Base-by-base conservation (phyloP, 1,139 yeast species). In the Nadsonia commutata region DNA sequence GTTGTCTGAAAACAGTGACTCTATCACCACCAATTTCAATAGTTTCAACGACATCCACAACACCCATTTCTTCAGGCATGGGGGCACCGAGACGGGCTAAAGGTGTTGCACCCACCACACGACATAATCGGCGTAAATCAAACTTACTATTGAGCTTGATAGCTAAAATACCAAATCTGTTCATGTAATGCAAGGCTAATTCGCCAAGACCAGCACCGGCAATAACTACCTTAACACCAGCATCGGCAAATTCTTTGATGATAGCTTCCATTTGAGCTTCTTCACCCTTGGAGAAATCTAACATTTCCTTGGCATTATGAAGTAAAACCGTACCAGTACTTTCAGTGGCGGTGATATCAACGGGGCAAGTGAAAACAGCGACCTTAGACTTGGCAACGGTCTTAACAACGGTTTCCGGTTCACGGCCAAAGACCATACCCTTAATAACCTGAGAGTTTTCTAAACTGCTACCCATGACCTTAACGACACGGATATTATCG, bases 361-460 rank as follows among this genome's bases (percentile, higher is more conserved):
- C 77, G 23, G 97, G 96, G 62, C 95, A 80, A 13, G 95, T 85
- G 66, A 73, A 93, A 3, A 86, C 90, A 7, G 84, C 98, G 38
- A 90, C 97, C 63, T 85, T 86, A 21, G 94, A 76, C 55, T 73
- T 76, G 31, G 62, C 62, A 46, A 81, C 67, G 50, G 78, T 72
- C 63, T 84, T 84, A 45, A 88, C 65, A 50, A 76, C 78, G 16
- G 96, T 95, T 62, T 90, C 97, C 11, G 98, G 96, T 62, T 86
- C 95, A 56, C 94, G 75, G 53, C 95, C 94, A 71, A 93, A 90
- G 37, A 93, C 96, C 98, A 90, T 90, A 53, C 98, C 98, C 64
- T 83, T 84, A 52, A 93, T 70, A 45, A 93, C 98, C 54, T 73
- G 72, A 8, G 94, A 81, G 53, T 73, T 72, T 31, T 70, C 65